Base-by-base conservation (phyloP, 2,329 filamentous ascomycete genomes). In the Exserohilum rostratum region DNA sequence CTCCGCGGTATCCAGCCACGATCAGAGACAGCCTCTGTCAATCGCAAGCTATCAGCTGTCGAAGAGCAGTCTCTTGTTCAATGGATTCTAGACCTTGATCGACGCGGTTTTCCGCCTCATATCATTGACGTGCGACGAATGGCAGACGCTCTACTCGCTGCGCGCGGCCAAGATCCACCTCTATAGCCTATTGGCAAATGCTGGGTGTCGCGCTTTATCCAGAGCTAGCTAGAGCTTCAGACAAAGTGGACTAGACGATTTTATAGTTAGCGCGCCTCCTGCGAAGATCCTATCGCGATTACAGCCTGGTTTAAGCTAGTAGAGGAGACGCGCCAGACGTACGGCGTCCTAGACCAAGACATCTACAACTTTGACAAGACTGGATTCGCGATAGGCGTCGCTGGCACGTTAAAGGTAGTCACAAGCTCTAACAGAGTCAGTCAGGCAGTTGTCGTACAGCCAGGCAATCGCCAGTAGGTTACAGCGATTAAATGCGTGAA, bases 311-410 rank as follows among this genome's bases (percentile, higher is more conserved):
- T n/a, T n/a, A n/a, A n/a, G n/a, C n/a, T n/a, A n/a, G n/a, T n/a
- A n/a, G n/a, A n/a, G n/a, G n/a, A n/a, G n/a, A n/a, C n/a, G n/a
- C n/a, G n/a, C n/a, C n/a, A n/a, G n/a, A n/a, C n/a, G n/a, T n/a
- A n/a, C n/a, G n/a, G n/a, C n/a, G n/a, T n/a, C n/a, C n/a, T n/a
- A n/a, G n/a, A n/a, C n/a, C n/a, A n/a, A 12, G 53, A 58, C 53
- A 48, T 39, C 17, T 39, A 39, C 11, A 39, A 39, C 17, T 39
- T 39, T 15, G 15, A 39, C 15, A 15, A 73, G 60, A 70, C 66
- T 27, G 66, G 70, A 35, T 74, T 72, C 61, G 58, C 66, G 29
- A 73, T 74, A 34, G 68, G 69, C 38, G 49, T 68, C 3, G 69
- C 71, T 48, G 46, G 27, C 5, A 35, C 54, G 4, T 38, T 34